Conservation (phyloP, 306 rosid species). For the Argentina anserina region DNA sequence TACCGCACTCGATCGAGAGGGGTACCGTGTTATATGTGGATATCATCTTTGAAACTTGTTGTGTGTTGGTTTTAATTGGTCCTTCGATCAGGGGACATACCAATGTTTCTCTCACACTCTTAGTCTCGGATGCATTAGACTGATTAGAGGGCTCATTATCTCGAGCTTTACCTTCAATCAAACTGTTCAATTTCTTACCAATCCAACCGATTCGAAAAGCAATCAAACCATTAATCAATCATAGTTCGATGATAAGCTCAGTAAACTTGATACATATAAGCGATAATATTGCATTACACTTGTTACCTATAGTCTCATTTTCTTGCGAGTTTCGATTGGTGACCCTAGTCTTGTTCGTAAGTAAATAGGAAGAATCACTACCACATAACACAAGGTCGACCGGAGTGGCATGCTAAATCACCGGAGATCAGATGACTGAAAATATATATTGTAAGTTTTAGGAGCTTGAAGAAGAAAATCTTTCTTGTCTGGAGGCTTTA, state of each 20-base stretch:
- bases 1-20: not conserved
- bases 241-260: not conserved
- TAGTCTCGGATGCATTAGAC: not conserved
- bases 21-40: not conserved
- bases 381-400: not conserved
- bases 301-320: not conserved
- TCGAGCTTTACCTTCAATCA: not conserved
- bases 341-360: not conserved
- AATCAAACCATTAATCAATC: too few relatives aligned
- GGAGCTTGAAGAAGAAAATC: not conserved
- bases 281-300: not conserved
- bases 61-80: slow-evolving; percentile 1
- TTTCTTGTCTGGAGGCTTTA: not conserved
- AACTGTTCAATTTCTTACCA: not conserved
- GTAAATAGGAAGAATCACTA: not conserved
- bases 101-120: not conserved
- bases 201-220: not conserved
- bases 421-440: not conserved
- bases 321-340: not conserved
- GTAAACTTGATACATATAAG: not conserved
- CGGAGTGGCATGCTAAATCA: not conserved
- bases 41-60: slow-evolving; percentile 1
- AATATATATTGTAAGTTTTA: not conserved
- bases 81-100: not conserved
- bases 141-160: not conserved